Base-by-base conservation (phyloP, 768 basidiomycete genomes). In the Leccinum incarnatum region DNA sequence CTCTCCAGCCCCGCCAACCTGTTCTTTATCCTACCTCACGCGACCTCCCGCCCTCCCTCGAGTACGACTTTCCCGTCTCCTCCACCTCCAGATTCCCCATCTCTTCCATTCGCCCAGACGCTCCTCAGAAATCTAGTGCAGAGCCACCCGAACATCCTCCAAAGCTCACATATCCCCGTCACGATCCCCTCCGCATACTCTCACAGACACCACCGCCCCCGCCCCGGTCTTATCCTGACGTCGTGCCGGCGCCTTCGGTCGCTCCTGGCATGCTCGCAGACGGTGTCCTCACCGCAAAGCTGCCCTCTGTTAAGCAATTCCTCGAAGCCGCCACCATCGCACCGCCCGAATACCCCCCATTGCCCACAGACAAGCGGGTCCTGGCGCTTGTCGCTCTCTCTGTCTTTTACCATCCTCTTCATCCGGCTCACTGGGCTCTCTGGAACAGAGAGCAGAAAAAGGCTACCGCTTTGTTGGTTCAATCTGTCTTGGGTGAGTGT, bases 351-450 rank as follows among this genome's bases (percentile, higher is more conserved):
- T 83, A 59, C 74, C 81, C 55, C 3, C 72, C 34, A 57, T 75
- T 36, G 66, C 81, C 52, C 76, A 78, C 45, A 72, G 80, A 57
- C 67, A 67, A 63, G 40, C 66, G 77, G 57, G 69, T 86, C 56
- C 79, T 84, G 59, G 78, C 80, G 27, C 81, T 88, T 54, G 83
- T 81, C 4, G 87, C 86, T 2, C 80, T 88, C 59, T 78, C 79
- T 10, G 81, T 87, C 12, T 80, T 86, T 62, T 79, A 83, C 64
- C 74, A 76, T 51, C 81, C 80, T 15, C 75, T 77, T 30, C 80
- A 86, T 68, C 79, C 79, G 14, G 81, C 79, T 6, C 85, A 87
- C 64, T 83, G 83, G 81, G 71, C 83, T n/a, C 81, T 88, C 67
- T 88, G 87, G 87, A 79, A 77, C 49, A 77, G 76, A 60, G 78